phyloP scores from a whole-genome alignment of 225 moss, liverwort and hornwort genomes.

The Physcomitrium patens region DNA sequence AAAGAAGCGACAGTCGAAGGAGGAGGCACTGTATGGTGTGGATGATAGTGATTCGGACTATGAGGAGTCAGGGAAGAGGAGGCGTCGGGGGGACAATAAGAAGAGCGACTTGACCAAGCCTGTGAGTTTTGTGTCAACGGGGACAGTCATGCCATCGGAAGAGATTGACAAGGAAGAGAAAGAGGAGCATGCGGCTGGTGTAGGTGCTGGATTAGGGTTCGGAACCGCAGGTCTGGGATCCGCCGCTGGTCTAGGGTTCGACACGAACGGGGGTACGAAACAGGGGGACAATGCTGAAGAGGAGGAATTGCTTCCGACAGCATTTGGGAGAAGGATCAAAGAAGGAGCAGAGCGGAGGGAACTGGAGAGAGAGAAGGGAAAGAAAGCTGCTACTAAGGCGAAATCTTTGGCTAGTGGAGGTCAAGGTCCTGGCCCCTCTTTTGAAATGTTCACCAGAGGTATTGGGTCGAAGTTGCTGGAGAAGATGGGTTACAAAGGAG shows the following conservation, averaged over 20 bases:
- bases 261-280: constrained; percentile 20
- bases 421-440: constrained; percentile 48
- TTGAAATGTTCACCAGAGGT: constrained; percentile 82
- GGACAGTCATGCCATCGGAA: constrained; percentile 69
- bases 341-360: constrained; percentile 86
- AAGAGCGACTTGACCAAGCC: constrained; percentile 82
- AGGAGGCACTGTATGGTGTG: constrained; percentile 84
- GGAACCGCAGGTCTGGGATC: constrained; percentile 43
- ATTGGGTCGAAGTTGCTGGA: constrained; percentile 85
- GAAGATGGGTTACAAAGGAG: constrained; percentile 99
- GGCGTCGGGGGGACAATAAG: constrained; percentile 71
- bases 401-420: constrained; percentile 47
- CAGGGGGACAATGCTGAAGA: constrained; percentile 58
- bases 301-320: constrained; percentile 78
- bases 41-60: constrained; percentile 82
- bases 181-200: constrained; percentile 54
- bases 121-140: constrained; percentile 81
- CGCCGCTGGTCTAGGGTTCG: constrained; percentile 55
- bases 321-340: constrained; percentile 88
- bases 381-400: constrained; percentile 61
- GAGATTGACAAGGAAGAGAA: constrained; percentile 56
- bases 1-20: constrained; percentile 75
- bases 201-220: constrained; percentile 60
- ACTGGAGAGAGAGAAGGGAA: constrained; percentile 77
- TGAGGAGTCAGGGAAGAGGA: constrained; percentile 66